Evolutionary conservation across 306 rosid species (phyloP).

Genomic region (Sechiopsis laciniata): DNA sequence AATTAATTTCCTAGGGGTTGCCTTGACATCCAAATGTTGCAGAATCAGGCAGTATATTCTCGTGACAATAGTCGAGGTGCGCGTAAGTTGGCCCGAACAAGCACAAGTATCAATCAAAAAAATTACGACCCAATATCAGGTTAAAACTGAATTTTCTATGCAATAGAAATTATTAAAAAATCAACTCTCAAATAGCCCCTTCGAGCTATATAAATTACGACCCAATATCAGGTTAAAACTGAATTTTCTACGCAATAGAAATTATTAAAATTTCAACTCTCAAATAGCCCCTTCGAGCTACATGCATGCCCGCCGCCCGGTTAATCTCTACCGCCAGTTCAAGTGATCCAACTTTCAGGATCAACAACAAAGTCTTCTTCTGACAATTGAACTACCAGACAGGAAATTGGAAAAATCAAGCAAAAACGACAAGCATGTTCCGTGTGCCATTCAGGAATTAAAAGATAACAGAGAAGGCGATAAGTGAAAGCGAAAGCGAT

Average conservation of each 20-base stretch:
- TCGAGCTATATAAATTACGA: no score
- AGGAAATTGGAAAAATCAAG: not conserved
- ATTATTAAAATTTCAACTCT: not conserved
- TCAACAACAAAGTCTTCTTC: constrained; percentile 9
- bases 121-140: no score
- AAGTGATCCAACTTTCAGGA: constrained; percentile 3
- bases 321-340: not conserved
- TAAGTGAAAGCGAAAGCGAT: not conserved
- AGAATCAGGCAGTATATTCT: no score
- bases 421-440: not conserved
- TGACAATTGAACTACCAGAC: not conserved
- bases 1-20: no score
- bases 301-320: not conserved
- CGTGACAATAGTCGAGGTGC: no score
- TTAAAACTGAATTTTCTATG: not conserved
- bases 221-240: not conserved
- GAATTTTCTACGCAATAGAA: not conserved
- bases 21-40: no score
- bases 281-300: constrained; percentile 1
- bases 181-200: no score
- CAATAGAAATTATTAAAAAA: not conserved
- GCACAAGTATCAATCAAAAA: no score
- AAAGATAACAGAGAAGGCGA: not conserved
- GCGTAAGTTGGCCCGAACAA: no score
- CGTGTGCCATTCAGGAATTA: not conserved